Evolutionary conservation across 2,329 filamentous ascomycete species (phyloP), one percentile per base, ranked within the genome.

Genomic region (Coleophoma cylindrospora): DNA sequence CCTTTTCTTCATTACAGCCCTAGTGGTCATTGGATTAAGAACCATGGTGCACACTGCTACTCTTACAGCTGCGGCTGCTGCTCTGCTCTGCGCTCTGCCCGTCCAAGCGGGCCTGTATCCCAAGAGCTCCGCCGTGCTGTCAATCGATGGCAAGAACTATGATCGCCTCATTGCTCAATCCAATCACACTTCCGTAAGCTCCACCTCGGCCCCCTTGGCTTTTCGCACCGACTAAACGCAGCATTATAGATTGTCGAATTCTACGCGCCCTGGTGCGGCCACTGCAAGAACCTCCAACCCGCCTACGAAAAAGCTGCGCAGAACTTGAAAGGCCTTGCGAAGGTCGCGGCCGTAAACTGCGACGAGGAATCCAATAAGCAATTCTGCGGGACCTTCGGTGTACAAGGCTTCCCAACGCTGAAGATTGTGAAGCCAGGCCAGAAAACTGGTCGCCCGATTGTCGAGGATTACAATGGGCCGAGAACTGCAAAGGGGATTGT

Each of bases 211-310:
- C 36, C n/a, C 8, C 34, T 9, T 15, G 13, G 13, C 13, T 52
- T 50, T 48, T 44, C 54, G 48, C 38, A 43, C 43, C 41, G 54
- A 34, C 51, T 53, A 49, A 52, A 50, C 47, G 37, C 52, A 47
- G 57, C 57, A 46, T 34, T 21, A 36, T 57, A 84, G 78, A 78
- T 83, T 43, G 72, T 83, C 66, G 89, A 91, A 71, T 97, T 97
- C 78, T 97, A 96, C 65, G 92, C 92, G 9, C 92, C 92, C 21
- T 97, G 92, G 92, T 97, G 94, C 64, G 94, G 92, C 40, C 94
- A 97, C 72, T 99, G 94, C 74, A 81, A 96, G 72, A 96, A 87
- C 71, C 86, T 99, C 63, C 91, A 96, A 72, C 92, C 91, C 3
- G 89, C 89, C 41, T 99, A 94, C 71, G 92, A 97, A 70, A 96